Conservation (phyloP, 768 basidiomycete species). For the Mycena latifolia region DNA sequence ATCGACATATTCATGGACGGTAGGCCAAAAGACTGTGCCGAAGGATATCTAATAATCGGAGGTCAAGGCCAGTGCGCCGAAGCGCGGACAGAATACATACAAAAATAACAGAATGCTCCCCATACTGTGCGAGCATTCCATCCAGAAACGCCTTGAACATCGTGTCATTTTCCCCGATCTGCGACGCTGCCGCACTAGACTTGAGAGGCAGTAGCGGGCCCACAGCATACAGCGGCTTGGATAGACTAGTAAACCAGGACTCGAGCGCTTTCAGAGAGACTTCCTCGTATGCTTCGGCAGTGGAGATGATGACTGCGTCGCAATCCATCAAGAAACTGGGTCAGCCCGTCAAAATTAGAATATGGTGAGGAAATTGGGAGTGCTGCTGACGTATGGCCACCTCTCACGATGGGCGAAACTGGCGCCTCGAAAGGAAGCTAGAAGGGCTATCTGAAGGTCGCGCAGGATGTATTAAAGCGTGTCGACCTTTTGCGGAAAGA, state of each 20-base stretch:
- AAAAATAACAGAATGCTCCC: constrained; percentile 3
- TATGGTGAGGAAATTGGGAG: background rate
- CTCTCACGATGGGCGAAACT: constrained; percentile 13
- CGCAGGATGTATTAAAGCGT: background rate
- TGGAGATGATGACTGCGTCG: constrained; percentile 3
- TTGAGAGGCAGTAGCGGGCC: constrained; percentile 10
- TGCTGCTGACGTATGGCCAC: background rate
- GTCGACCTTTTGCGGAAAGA: constrained; percentile 10
- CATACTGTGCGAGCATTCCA: background rate
- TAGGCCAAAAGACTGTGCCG: constrained; percentile 23
- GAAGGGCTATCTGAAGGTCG: background rate
- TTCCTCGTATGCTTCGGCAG: constrained; percentile 13
- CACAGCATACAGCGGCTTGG: constrained; percentile 11
- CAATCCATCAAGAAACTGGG: background rate
- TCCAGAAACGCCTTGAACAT: constrained; percentile 5
- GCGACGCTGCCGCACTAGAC: background rate
- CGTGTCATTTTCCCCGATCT: background rate
- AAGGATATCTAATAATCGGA: constrained; percentile 11
- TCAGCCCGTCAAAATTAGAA: background rate
- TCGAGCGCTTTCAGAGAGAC: background rate
- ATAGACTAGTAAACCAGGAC: background rate
- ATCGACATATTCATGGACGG: background rate
- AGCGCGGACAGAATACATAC: background rate
- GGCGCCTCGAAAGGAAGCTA: constrained; percentile 8
- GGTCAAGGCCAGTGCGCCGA: background rate